Base-by-base conservation (phyloP, 2,329 filamentous ascomycete species). In the Sporothrix curviconia region DNA sequence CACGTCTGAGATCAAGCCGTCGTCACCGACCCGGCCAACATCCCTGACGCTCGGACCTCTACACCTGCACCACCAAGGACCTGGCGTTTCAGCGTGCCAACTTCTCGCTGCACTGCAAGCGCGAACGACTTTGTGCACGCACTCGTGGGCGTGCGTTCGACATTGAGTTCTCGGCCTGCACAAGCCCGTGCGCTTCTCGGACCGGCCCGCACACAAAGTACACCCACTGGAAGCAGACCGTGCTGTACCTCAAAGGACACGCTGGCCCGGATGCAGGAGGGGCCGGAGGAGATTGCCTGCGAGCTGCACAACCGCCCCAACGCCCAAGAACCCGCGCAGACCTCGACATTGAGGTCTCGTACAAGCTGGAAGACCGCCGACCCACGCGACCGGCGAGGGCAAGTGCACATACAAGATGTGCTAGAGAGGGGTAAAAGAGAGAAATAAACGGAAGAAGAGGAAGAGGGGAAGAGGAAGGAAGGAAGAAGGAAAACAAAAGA, bases 181-280 rank as follows among this genome's bases (percentile, higher is more conserved):
- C 82, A 97, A 97, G 82, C 89, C 91, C 32, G 91, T 99, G 70
- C 84, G 86, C 69, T 99, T 99, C 81, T 95, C 90, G n/a, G 55
- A 99, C 94, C 17, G 94, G 94, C 22, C 94, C 94, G 28, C 94
- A 97, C 76, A 95, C 92, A 66, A 97, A 96, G 78, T 97, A 97
- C 78, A 99, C 94, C 17, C 94, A 99, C 81, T 99, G 94, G 94
- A 99, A 99, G 79, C 94, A 99, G 79, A 99, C 94, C 12, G 94
- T 99, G 62, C 97, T 99, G 78, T 99, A 99, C 77, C 80, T 99
- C 62, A 84, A n/a, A 89, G 68, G 92, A 99, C 65, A 89, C 96
- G 34, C 78, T 99, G 63, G 97, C 92, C 17, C n/a, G n/a, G n/a
- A 91, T 96, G 37, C 87, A 95, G 73, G 81, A 90, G 68, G 90